These are phyloP conservation scores for Cyclotella sp. DNA, from an alignment of 108 stramenopile species.

Conservation along the genomic window DNA sequence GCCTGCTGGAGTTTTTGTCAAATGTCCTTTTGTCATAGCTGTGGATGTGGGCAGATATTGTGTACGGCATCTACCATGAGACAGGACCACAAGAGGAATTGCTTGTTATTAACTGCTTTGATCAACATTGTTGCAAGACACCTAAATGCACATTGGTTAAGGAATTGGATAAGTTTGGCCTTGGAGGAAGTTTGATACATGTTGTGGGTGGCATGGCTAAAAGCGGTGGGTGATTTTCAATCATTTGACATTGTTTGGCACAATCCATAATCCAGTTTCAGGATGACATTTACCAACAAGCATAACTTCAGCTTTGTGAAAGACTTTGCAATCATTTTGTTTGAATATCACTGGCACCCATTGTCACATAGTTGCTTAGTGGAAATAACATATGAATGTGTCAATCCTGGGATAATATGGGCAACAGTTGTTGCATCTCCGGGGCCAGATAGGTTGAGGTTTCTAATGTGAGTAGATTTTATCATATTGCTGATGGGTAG, in stretches of 20 bases:
- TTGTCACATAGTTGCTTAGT: slow-evolving; percentile 15
- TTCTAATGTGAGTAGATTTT: slow-evolving; percentile 29
- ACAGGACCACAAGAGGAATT: slow-evolving; percentile 1
- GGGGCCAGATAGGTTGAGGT: slow-evolving; percentile 15
- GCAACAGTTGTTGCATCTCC: background rate
- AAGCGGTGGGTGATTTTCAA: background rate
- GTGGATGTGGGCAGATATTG: background rate
- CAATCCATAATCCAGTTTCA: slow-evolving; percentile 20
- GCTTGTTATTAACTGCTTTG: slow-evolving; percentile 21
- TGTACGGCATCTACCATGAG: slow-evolving; percentile 1
- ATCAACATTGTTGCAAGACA: slow-evolving; percentile 3
- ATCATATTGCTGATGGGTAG: slow-evolving; percentile 23
- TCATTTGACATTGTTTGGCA: slow-evolving; percentile 2
- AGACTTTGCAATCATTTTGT: slow-evolving; percentile 4
- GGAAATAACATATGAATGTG: slow-evolving; percentile 22
- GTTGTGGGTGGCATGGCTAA: background rate
- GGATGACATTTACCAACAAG: slow-evolving; percentile 14
- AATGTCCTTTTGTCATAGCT: slow-evolving; percentile 18
- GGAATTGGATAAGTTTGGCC: slow-evolving; percentile 16
- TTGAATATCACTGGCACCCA: slow-evolving; percentile 28
- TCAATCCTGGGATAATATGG: slow-evolving; percentile 30
- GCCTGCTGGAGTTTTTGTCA: slow-evolving; percentile 5
- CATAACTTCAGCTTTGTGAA: slow-evolving; percentile 7
- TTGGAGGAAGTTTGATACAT: background rate
- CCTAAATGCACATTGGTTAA: slow-evolving; percentile 23